Percentiles rank a stretch among this genome's conserved stretches.
These are phyloP conservation scores for Cyclotella baltica DNA, from an alignment of 108 stramenopile genomes.

Conservation along the genomic window DNA sequence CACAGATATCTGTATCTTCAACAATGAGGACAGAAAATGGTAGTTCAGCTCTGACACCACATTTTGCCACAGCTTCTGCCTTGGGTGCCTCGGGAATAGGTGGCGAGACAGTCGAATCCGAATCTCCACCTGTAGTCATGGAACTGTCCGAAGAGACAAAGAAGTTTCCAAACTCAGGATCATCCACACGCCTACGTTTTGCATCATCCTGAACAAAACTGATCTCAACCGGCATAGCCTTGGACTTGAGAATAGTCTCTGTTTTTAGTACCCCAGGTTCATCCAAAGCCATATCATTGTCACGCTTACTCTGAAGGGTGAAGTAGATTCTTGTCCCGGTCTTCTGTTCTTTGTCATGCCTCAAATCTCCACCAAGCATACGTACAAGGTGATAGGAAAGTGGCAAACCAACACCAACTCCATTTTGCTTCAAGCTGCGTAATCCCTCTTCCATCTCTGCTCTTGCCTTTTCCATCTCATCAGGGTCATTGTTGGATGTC, in stretches of 20 bases:
- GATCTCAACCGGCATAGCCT: slow-evolving; percentile 4
- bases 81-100: background rate
- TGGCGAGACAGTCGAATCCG: background rate
- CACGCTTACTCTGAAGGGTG: slow-evolving; percentile 13
- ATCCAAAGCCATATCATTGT: background rate
- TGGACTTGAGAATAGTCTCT: slow-evolving; percentile 23
- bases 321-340: slow-evolving; percentile 38
- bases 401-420: slow-evolving; percentile 44
- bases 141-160: slow-evolving; percentile 4
- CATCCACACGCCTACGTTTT: slow-evolving; percentile 26
- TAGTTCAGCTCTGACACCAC: slow-evolving; percentile 41
- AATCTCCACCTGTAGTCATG: background rate
- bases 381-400: slow-evolving; percentile 60
- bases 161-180: slow-evolving; percentile 22
- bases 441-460: slow-evolving; percentile 38
- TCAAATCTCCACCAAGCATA: slow-evolving; percentile 49
- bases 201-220: background rate
- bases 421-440: slow-evolving; percentile 28
- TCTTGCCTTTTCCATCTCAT: slow-evolving; percentile 29
- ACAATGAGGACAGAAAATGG: slow-evolving; percentile 59
- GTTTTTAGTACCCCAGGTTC: slow-evolving; percentile 11
- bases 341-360: slow-evolving; percentile 25
- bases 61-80: slow-evolving; percentile 33
- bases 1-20: slow-evolving; percentile 65
- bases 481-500: slow-evolving; percentile 24